Conservation (phyloP, 768 basidiomycete species). For the Tulasnella sp. region DNA sequence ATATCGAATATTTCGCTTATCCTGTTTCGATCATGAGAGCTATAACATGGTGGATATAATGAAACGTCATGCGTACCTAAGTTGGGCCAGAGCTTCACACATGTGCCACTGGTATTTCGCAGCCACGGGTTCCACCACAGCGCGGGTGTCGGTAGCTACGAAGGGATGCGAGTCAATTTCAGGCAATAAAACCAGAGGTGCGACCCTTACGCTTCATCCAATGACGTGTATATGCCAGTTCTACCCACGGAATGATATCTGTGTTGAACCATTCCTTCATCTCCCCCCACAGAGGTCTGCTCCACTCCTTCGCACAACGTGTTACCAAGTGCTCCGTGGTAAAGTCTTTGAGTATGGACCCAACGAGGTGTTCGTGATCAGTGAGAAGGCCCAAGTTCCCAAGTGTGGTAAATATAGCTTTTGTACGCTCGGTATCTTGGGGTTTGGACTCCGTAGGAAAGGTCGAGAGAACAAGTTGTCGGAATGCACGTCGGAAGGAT, state of each 20-base stretch:
- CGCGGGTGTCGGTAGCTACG: constrained; percentile 27
- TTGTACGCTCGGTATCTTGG: constrained; percentile 56
- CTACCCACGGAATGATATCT: constrained; percentile 75
- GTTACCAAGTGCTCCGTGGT: constrained; percentile 48
- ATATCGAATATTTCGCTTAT: constrained; percentile 84
- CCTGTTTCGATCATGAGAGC: constrained; percentile 36
- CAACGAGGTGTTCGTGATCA: constrained; percentile 71
- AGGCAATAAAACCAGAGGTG: constrained; percentile 3
- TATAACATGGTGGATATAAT: too few relatives aligned
- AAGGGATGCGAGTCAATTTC: constrained; percentile 19
- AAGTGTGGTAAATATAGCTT: constrained; percentile 45
- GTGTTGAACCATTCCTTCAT: constrained; percentile 67
- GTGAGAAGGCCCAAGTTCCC: constrained; percentile 64
- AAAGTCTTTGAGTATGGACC: constrained; percentile 7
- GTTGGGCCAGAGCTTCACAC: constrained; percentile 78
- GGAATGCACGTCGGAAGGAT: constrained; percentile 35
- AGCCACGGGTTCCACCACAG: constrained; percentile 63
- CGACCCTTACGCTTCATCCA: constrained; percentile 38
- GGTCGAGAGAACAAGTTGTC: constrained; percentile 58
- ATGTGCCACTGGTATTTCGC: constrained; percentile 85
- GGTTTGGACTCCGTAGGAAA: constrained; percentile 55
- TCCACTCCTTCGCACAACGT: constrained; percentile 60
- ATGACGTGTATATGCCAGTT: constrained; percentile 61
- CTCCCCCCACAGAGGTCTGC: constrained; percentile 44
- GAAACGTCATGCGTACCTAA: constrained; percentile 42